Conservation (phyloP, 2,329 filamentous ascomycete species). For the Fusarium torulosum region DNA sequence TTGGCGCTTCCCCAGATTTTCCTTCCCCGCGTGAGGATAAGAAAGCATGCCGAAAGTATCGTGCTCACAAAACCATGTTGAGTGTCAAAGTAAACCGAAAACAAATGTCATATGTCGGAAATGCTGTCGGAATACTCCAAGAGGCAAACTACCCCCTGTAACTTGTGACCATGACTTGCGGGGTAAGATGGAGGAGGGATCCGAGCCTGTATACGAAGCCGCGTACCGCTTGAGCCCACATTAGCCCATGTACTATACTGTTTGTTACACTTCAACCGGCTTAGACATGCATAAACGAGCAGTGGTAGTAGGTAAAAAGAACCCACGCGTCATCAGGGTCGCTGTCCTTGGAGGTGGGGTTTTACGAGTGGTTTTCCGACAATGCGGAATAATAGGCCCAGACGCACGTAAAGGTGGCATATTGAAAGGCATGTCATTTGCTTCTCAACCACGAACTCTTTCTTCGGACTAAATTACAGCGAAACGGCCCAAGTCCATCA, state of each 20-base stretch:
- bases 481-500: background rate
- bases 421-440: background rate
- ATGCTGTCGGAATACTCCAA: slow-evolving; percentile 3
- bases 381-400: background rate
- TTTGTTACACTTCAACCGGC: too few species aligned
- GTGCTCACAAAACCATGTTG: background rate
- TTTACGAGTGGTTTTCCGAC: slow-evolving; percentile 7
- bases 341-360: background rate
- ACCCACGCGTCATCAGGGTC: background rate
- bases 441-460: background rate
- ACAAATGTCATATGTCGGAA: background rate
- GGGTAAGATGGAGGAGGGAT: background rate
- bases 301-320: background rate
- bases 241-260: background rate
- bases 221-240: background rate
- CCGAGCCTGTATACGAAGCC: background rate
- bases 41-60: background rate
- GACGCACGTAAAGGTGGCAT: background rate
- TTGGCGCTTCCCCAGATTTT: background rate
- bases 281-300: too few species aligned
- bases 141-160: too few species aligned
- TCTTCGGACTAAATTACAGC: background rate
- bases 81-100: background rate
- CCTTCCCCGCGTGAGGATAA: background rate
- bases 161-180: too few species aligned